Evolutionary conservation across 139 green algal species (phyloP).

Genomic region (Zygnema circumcarinatum): DNA sequence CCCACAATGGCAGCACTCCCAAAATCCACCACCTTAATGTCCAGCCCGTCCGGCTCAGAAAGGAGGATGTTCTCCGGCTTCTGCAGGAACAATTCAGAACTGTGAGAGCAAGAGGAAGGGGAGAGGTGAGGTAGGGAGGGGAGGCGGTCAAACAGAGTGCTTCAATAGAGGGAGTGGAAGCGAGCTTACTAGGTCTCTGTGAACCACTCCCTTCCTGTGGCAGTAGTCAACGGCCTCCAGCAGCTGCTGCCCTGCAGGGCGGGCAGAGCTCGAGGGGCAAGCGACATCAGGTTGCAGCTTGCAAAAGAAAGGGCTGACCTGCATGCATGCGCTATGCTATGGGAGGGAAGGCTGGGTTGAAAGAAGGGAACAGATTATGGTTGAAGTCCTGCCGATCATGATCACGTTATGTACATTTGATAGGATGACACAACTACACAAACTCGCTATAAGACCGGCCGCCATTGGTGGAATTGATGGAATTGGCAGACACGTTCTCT

Average conservation of each 20-base stretch:
- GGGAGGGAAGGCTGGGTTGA: background rate
- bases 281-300: too few species aligned
- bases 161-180: background rate
- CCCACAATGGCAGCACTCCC: constrained; percentile 32
- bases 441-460: too few species aligned
- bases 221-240: constrained; percentile 35
- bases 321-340: background rate
- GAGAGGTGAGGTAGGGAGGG: background rate
- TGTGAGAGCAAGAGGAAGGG: background rate
- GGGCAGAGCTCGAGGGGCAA: background rate
- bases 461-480: too few species aligned
- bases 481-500: too few species aligned
- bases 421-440: too few species aligned
- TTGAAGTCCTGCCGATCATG: background rate
- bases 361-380: background rate
- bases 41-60: background rate
- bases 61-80: constrained; percentile 51
- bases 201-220: constrained; percentile 27
- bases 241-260: constrained; percentile 22
- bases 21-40: constrained; percentile 50
- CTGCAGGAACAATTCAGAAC: background rate
- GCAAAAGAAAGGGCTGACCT: background rate
- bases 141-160: background rate
- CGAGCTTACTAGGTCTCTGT: constrained; percentile 30
- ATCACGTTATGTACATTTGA: too few species aligned